phyloP scores from a whole-genome alignment of 2,329 filamentous ascomycete species.

The Talaromyces sp. region DNA sequence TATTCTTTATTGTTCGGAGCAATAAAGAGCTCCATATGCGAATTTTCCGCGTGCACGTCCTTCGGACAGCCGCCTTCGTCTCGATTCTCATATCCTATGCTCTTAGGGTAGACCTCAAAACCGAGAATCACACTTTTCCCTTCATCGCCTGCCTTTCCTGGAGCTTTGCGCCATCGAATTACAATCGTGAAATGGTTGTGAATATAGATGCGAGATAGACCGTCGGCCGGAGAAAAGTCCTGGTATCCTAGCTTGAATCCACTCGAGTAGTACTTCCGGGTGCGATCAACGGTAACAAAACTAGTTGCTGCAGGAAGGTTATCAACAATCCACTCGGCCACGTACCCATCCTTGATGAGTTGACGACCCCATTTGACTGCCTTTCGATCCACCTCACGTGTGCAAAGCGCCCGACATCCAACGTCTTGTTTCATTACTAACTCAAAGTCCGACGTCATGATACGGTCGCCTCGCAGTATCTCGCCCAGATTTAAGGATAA shows the following conservation, averaged over 20 bases:
- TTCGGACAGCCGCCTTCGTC: conserved; percentile 62
- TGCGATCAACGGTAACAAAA: conserved; percentile 81
- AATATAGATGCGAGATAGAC: conserved; percentile 64
- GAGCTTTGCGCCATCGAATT: conserved; percentile 68
- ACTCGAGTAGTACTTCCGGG: conserved; percentile 78
- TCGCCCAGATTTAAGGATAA: conserved; percentile 81
- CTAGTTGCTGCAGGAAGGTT: conserved; percentile 84
- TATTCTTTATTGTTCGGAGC: conserved; percentile 56
- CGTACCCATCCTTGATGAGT: conserved; percentile 71
- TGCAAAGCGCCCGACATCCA: conserved; percentile 68
- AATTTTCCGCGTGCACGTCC: conserved; percentile 58
- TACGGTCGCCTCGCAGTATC: conserved; percentile 79
- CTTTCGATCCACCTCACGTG: conserved; percentile 57
- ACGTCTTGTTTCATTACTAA: conserved; percentile 71
- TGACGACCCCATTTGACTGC: conserved; percentile 65
- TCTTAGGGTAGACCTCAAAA: conserved; percentile 88
- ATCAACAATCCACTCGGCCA: conserved; percentile 91
- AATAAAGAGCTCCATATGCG: conserved; percentile 65
- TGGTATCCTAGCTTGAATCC: conserved; percentile 84
- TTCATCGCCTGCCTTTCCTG: conserved; percentile 61
- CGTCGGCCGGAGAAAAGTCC: conserved; percentile 57
- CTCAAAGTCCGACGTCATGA: conserved; percentile 78
- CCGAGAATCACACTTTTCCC: conserved; percentile 78
- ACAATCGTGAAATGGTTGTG: conserved; percentile 88
- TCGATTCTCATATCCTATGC: conserved; percentile 60